Conservation (phyloP, 2,329 filamentous ascomycete species). For the Bipolaris gigantea region DNA sequence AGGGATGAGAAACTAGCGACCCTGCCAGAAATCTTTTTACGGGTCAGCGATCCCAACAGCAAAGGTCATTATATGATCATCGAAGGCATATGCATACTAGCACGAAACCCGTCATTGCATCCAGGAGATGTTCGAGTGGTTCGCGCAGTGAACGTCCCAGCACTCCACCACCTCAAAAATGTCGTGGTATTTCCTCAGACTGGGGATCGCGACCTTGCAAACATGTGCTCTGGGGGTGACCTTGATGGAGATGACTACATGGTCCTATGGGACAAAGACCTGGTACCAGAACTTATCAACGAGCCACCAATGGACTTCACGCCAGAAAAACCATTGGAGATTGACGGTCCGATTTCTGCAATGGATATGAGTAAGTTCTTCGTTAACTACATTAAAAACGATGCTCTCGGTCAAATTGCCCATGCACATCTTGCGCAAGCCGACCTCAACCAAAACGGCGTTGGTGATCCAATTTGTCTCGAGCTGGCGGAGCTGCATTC, state of each 20-base stretch:
- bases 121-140: conserved; percentile 91
- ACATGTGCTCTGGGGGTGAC: conserved; percentile 95
- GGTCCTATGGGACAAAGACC: conserved; percentile 80
- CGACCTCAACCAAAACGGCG: conserved; percentile 64
- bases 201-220: conserved; percentile 81
- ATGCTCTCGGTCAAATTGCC: conserved; percentile 78
- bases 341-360: conserved; percentile 66
- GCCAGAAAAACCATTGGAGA: conserved; percentile 57
- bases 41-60: conserved; percentile 65
- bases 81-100: conserved; percentile 77
- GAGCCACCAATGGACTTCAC: conserved; percentile 76
- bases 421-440: conserved; percentile 77
- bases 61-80: conserved; percentile 64
- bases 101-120: conserved; percentile 91
- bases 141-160: conserved; percentile 72
- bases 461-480: conserved; percentile 68
- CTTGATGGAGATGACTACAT: conserved; percentile 96
- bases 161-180: conserved; percentile 76
- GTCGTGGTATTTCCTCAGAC: conserved; percentile 84
- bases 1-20: conserved; percentile 44
- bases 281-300: conserved; percentile 69
- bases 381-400: conserved; percentile 89
- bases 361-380: conserved; percentile 83
- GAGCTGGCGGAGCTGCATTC: conserved; percentile 81
- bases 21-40: conserved; percentile 86